These are phyloP conservation scores for Tilletia caries DNA, from an alignment of 1,284 basidiomycete genomes.

Conservation along the genomic window DNA sequence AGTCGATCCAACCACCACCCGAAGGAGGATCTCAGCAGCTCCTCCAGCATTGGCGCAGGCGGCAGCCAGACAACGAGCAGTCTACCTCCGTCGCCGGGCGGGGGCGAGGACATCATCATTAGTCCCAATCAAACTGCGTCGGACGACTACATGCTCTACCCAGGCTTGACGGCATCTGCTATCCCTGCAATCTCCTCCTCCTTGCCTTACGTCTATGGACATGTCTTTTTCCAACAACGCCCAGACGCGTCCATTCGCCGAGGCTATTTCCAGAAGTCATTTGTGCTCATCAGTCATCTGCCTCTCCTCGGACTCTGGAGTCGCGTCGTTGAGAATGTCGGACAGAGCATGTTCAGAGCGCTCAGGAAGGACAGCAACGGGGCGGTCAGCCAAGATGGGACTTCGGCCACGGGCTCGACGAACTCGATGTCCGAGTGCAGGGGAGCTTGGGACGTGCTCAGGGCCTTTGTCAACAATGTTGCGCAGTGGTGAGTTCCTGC, in stretches of 20 bases:
- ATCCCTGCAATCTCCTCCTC: no score
- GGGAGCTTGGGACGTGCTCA: background rate
- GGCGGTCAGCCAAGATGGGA: no score
- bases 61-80: no score
- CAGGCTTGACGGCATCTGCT: no score
- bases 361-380: no score
- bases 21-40: background rate
- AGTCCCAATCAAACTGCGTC: no score
- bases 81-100: no score
- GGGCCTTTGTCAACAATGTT: background rate
- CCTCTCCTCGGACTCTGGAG: constrained; percentile 70
- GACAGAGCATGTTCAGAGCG: background rate
- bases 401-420: background rate
- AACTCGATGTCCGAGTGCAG: background rate
- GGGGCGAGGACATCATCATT: no score
- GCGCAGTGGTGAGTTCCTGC: background rate
- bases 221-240: constrained; percentile 51
- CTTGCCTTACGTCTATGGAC: constrained; percentile 32
- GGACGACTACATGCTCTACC: no score
- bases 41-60: background rate
- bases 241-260: constrained; percentile 40
- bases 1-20: background rate
- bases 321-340: constrained; percentile 58
- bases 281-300: constrained; percentile 78
- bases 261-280: constrained; percentile 63